phyloP scores from a whole-genome alignment of 352 stramenopile species.

The Globisporangium irregulare region DNA sequence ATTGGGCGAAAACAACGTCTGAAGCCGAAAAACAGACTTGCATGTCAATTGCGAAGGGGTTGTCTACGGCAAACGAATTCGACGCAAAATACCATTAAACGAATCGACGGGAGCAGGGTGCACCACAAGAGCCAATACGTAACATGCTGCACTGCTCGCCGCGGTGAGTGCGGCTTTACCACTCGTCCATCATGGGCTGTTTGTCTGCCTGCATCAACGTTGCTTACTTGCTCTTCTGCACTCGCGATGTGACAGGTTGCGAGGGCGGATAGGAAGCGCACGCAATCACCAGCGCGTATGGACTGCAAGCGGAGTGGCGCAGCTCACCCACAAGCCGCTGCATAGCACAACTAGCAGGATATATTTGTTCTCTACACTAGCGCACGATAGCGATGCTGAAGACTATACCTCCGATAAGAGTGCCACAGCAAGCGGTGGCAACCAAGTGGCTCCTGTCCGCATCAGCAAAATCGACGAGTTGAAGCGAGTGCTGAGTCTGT shows the following conservation, averaged over 20 bases:
- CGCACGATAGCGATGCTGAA: neutral
- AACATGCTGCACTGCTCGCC: neutral
- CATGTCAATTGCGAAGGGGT: too few species aligned
- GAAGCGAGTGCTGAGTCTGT: slow-evolving; percentile 46
- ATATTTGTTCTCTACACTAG: neutral
- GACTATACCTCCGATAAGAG: neutral
- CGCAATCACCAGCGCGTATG: neutral
- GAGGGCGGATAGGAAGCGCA: neutral
- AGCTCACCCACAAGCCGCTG: neutral
- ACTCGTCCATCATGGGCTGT: neutral
- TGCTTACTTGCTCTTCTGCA: neutral
- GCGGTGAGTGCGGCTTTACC: neutral
- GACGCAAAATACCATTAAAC: neutral
- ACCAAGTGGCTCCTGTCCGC: neutral
- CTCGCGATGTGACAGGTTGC: neutral
- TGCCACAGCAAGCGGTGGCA: neutral
- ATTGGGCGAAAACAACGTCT: too few species aligned
- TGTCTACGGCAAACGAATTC: neutral
- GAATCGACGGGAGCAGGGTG: neutral
- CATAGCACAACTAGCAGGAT: neutral
- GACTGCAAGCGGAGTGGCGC: neutral
- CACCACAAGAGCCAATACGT: neutral
- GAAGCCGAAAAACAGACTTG: too few species aligned
- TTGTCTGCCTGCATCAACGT: neutral
- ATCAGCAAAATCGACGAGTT: slow-evolving; percentile 23